Evolutionary conservation across 371 early-diverging fungal genomes (phyloP).

Genomic region (Rhizopus stolonifer): DNA sequence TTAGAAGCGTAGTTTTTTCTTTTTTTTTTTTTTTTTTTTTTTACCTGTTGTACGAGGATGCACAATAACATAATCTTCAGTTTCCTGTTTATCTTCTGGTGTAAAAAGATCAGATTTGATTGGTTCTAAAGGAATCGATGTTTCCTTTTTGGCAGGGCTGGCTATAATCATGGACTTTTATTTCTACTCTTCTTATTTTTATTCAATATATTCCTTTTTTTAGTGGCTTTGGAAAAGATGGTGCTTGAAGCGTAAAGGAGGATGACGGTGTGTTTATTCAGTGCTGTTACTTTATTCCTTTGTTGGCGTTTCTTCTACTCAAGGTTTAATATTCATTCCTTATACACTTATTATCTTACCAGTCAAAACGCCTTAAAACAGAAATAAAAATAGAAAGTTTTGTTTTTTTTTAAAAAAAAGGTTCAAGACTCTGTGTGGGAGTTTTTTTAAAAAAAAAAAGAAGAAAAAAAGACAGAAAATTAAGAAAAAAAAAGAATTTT

Average conservation of each 20-base stretch:
- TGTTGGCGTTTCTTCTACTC: constrained; percentile 33
- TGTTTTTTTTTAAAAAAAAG: neutral
- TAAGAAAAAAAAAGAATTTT: neutral
- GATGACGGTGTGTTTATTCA: constrained; percentile 52
- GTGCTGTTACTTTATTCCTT: constrained; percentile 52
- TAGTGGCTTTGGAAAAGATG: constrained; percentile 56
- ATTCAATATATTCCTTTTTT: constrained; percentile 46
- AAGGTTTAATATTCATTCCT: neutral
- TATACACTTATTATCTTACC: constrained; percentile 5
- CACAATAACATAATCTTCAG: constrained; percentile 18
- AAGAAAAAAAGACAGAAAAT: constrained; percentile 4
- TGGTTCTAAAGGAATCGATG: constrained; percentile 44
- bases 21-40: neutral
- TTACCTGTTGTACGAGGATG: constrained; percentile 20
- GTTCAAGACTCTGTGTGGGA: neutral
- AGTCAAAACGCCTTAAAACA: constrained; percentile 30
- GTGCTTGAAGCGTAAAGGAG: constrained; percentile 57
- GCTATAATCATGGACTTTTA: constrained; percentile 48
- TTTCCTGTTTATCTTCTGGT: neutral
- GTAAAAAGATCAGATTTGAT: constrained; percentile 12
- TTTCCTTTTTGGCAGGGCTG: constrained; percentile 41
- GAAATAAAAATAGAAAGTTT: constrained; percentile 17
- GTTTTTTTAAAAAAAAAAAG: constrained; percentile 10
- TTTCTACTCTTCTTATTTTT: constrained; percentile 34
- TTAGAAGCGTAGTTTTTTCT: no score